Base-by-base conservation (phyloP, 495 filamentous ascomycete species). In the Penicillium subrubescens region DNA sequence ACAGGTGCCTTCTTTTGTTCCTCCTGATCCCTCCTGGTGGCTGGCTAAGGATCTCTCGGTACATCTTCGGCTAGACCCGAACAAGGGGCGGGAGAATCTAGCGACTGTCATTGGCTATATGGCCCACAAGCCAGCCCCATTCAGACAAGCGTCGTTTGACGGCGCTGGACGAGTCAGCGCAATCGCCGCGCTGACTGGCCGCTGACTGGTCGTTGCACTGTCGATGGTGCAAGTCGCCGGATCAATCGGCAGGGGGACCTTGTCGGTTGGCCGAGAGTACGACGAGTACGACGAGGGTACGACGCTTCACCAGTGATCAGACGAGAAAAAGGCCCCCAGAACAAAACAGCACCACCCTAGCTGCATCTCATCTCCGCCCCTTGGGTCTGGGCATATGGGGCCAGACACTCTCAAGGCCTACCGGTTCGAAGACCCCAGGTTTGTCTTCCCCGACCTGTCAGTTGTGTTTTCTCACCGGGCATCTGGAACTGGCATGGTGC, bases 401-500 rank as follows among this genome's bases (percentile, higher is more conserved):
- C 21, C 34, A n/a, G 51, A 33, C 8, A 19, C 14, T 27, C 56
- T 29, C 56, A 58, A 27, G 14, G 14, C 21, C 31, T 37, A 33
- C 31, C 53, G n/a, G 17, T 37, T 27, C 31, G 11, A 23, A 27
- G 44, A 50, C 61, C 66, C 68, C 68, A 61, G 62, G 61, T 66
- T 68, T 66, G 17, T 53, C 21, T 65, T 65, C 60, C 62, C 65
- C 62, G 19, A 35, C 41, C 61, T 61, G 23, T 35, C 6, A n/a
- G 15, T 39, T 48, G 3, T 39, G 33, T 12, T 12, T 12, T 11
- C 39, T 71, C 68, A 71, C 68, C 65, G 68, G 52, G 21, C 39
- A 37, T 63, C 66, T 66, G 60, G 56, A 68, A 71, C 63, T 51
- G 63, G 68, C 21, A 63, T 63, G 50, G 56, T 52, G 54, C 19